phyloP scores from a whole-genome alignment of 208 protist species.

The Leishmania lainsoni region DNA sequence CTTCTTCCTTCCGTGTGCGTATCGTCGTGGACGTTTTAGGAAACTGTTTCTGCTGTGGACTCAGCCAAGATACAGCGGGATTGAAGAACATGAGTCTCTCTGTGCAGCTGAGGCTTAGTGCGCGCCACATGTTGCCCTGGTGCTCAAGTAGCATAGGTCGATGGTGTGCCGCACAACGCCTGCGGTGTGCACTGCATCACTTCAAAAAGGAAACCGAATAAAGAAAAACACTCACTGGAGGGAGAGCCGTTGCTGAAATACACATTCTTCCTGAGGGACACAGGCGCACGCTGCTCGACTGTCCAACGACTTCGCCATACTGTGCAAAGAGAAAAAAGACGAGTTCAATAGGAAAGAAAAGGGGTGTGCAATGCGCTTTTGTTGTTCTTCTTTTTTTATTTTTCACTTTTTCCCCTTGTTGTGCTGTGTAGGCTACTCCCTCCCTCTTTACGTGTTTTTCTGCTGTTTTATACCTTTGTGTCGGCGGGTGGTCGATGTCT shows the following conservation, averaged over 20 bases:
- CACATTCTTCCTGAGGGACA: constrained; percentile 12
- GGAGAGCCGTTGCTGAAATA: background rate
- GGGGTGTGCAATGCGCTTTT: background rate
- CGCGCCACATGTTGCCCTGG: background rate
- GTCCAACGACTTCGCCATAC: background rate
- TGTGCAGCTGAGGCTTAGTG: background rate
- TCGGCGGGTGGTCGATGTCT: background rate
- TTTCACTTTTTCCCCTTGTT: constrained; percentile 5
- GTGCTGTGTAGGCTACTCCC: background rate
- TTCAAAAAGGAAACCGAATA: background rate
- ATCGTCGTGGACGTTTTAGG: background rate
- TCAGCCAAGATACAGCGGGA: background rate
- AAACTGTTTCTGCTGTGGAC: background rate
- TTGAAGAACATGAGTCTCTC: background rate
- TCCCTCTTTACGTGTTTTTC: background rate
- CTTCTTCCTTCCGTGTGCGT: background rate
- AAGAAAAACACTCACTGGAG: background rate
- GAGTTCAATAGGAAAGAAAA: background rate
- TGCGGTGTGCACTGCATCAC: background rate
- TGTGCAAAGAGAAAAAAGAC: background rate
- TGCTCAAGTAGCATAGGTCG: constrained; percentile 4
- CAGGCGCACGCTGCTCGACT: background rate
- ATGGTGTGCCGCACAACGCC: background rate
- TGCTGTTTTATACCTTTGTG: constrained; percentile 1
- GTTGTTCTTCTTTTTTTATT: background rate